Conservation (phyloP, 176 grass and related monocot species). For the Oryza meridionalis region DNA sequence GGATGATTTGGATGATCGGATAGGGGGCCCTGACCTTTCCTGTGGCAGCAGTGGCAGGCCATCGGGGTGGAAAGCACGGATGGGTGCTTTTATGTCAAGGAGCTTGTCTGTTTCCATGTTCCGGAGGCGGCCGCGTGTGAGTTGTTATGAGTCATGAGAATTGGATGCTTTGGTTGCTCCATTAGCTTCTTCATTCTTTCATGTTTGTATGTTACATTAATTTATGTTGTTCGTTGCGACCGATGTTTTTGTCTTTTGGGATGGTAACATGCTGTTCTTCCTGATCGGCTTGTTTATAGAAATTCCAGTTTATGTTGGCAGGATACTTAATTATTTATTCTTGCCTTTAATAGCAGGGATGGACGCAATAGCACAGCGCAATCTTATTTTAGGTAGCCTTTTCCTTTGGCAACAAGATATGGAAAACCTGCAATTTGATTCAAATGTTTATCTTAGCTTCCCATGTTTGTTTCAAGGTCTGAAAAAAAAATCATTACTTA, state of each 20-base stretch:
- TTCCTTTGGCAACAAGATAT: conserved; percentile 26
- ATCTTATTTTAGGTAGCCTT: conserved; percentile 31
- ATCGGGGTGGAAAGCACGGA: conserved; percentile 52
- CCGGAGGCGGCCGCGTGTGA: conserved; percentile 32
- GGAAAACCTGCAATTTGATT: neutral
- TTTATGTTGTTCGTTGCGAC: conserved; percentile 36
- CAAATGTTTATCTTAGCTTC: neutral
- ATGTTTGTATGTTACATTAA: conserved; percentile 39
- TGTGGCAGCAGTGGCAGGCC: conserved; percentile 49
- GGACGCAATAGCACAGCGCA: conserved; percentile 40
- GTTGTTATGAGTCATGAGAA: conserved; percentile 41
- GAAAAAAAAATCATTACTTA: neutral
- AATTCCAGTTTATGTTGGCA: conserved; percentile 29
- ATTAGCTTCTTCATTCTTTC: conserved; percentile 46
- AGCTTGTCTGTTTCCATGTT: conserved; percentile 59
- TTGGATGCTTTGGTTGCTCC: conserved; percentile 25
- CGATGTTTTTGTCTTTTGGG: conserved; percentile 20
- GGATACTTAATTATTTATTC: conserved; percentile 34
- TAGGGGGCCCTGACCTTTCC: conserved; percentile 38
- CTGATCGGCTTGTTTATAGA: conserved; percentile 19
- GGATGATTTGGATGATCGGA: conserved; percentile 54
- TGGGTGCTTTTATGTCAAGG: conserved; percentile 42
- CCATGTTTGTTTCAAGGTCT: neutral
- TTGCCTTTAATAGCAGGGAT: conserved; percentile 22
- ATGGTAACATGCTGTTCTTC: conserved; percentile 38